Evolutionary conservation across 495 filamentous ascomycete genomes (phyloP).

Genomic region (Viridothelium virens): DNA sequence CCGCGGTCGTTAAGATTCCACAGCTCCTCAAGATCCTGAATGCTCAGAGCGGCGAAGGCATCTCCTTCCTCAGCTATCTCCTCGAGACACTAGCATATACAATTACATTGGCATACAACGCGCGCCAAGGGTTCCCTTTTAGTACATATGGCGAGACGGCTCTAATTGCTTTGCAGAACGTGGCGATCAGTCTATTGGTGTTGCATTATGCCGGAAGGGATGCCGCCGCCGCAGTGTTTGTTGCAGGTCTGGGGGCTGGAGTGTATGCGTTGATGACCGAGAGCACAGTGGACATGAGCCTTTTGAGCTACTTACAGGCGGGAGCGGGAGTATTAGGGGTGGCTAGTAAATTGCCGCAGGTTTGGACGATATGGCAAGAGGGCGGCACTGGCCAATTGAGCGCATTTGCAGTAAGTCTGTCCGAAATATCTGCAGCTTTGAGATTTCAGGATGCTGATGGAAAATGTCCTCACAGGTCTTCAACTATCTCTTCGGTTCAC

Average conservation of each 20-base stretch:
- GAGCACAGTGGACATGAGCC: constrained; percentile 56
- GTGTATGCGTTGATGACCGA: constrained; percentile 60
- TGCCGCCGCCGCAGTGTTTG: constrained; percentile 58
- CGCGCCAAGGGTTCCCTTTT: constrained; percentile 84
- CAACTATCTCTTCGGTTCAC: constrained; percentile 88
- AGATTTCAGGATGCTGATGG: background rate
- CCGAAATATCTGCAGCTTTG: background rate
- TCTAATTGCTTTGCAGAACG: constrained; percentile 83
- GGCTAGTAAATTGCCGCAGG: constrained; percentile 88
- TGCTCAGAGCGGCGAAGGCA: constrained; percentile 69
- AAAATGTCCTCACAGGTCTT: constrained; percentile 60
- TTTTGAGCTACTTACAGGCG: constrained; percentile 70
- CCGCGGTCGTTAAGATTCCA: constrained; percentile 86
- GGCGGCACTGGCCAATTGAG: constrained; percentile 91
- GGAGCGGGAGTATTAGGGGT: constrained; percentile 75
- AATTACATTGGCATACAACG: constrained; percentile 82
- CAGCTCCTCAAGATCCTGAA: constrained; percentile 85
- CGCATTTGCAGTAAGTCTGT: constrained; percentile 75
- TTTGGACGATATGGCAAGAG: constrained; percentile 69
- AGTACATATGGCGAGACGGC: constrained; percentile 93
- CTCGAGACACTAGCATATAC: constrained; percentile 82
- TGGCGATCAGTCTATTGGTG: constrained; percentile 76
- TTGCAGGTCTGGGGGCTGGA: constrained; percentile 61
- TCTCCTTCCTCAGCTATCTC: constrained; percentile 82
- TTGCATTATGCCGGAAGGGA: constrained; percentile 64